Evolutionary conservation across 2,329 filamentous ascomycete genomes (phyloP), one percentile per base, ranked within the genome.

Genomic region (Myriosclerotinia duriaeana): DNA sequence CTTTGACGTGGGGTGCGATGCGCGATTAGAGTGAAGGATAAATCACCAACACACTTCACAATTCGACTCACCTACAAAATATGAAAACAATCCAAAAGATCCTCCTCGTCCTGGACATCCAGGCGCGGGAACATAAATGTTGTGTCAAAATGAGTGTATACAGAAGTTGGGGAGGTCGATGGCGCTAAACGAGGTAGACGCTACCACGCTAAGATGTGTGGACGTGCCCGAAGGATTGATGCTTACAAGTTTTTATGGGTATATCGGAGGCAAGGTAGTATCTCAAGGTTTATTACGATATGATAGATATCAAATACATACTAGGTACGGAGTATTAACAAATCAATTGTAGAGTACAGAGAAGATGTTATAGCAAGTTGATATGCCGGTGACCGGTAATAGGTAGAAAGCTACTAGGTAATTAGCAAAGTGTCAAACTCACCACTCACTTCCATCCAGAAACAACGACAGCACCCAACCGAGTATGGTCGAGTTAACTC

Each of bases 1-100:
- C 55, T 59, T 68, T 59, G 70, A 71, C 69, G 69, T 70, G 72
- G 71, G 71, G 66, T 70, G 63, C 42, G 30, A 58, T 68, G 64
- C 46, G 64, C 64, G 58, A 66, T 46, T 15, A 65, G 38, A 61
- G 22, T 42, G 53, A n/a, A 40, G 38, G 20, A 64, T 17, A 38
- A 61, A 36, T 2, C 55, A 42, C 11, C 26, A 8, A 46, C 4
- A 61, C 8, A 26, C 36, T 40, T 44, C 34, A 53, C 22, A 50
- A 46, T 42, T 20, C 26, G 5, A 66, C 64, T 66, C 38, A 66
- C 64, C 55, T 66, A 62, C 38, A 66, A 46, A 62, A 66, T 66
- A 66, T 66, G 44, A 66, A 60, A 66, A 66, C 22, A 65, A 61
- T 61, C 54, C 63, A 53, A 52, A 66, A 53, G 38, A 66, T 62